A percentile compares a stretch with the other conserved stretches of the same genome.
Conservation (phyloP, 805 yeast species). For the Cyberlindnera misumaiensis region DNA sequence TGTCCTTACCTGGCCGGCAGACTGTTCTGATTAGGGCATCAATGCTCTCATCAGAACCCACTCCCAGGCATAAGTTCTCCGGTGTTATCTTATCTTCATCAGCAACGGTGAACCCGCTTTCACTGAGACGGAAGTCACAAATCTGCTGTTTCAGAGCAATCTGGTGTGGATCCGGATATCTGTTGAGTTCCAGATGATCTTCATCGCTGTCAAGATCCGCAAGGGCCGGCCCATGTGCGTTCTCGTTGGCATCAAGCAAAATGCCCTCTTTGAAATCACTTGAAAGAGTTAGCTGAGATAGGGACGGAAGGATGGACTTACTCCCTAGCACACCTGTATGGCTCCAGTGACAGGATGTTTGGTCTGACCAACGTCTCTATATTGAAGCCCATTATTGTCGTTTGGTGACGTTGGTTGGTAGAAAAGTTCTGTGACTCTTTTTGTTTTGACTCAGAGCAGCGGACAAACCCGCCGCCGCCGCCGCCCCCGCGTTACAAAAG, state of each 20-base stretch:
- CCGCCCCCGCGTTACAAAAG: too few relatives aligned
- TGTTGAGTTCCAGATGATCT: slow-evolving; percentile 52
- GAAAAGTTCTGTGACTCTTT: background rate
- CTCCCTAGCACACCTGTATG: slow-evolving; percentile 96
- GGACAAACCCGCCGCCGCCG: too few relatives aligned
- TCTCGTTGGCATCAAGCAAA: slow-evolving; percentile 91
- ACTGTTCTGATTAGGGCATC: slow-evolving; percentile 82
- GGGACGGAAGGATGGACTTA: slow-evolving; percentile 15
- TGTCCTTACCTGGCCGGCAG: slow-evolving; percentile 77
- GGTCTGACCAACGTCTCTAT: slow-evolving; percentile 67
- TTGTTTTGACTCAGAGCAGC: too few relatives aligned
- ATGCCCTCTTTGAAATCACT: slow-evolving; percentile 84
- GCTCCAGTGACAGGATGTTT: slow-evolving; percentile 74
- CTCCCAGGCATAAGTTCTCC: slow-evolving; percentile 83
- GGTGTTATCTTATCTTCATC: slow-evolving; percentile 35
- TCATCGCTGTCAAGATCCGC: slow-evolving; percentile 38
- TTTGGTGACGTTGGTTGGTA: background rate
- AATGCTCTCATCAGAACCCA: slow-evolving; percentile 94
- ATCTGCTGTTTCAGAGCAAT: slow-evolving; percentile 63
- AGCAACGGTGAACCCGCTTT: slow-evolving; percentile 24
- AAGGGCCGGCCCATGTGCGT: slow-evolving; percentile 85
- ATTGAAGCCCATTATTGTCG: slow-evolving; percentile 30
- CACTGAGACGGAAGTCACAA: slow-evolving; percentile 61
- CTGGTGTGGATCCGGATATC: slow-evolving; percentile 98
- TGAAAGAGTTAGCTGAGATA: slow-evolving; percentile 6